Percentiles rank a stretch among this genome's conserved stretches.
Conservation (phyloP, 306 rosid genomes). For the Styphnolobium japonicum region DNA sequence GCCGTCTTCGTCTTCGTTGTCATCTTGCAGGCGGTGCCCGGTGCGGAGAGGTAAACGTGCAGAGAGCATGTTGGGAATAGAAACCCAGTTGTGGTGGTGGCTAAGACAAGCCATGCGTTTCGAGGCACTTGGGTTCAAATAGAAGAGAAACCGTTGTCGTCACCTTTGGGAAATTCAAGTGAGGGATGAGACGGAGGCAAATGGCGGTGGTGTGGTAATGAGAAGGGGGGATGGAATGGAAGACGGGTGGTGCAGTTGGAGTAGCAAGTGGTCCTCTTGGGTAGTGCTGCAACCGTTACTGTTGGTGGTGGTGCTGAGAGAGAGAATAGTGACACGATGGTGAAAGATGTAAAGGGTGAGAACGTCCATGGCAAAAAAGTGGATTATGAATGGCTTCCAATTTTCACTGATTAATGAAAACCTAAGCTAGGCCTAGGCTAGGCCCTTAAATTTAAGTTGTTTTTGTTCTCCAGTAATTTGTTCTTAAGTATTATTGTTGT, state of each 20-base stretch:
- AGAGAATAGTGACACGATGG: neutral
- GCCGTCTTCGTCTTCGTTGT: constrained; percentile 20
- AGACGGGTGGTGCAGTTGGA: neutral
- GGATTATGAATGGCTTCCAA: constrained; percentile 15
- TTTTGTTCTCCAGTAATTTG: no score
- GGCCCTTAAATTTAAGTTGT: neutral
- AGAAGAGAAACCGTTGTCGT: neutral
- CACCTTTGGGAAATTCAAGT: neutral
- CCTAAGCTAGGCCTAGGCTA: neutral
- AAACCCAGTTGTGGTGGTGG: constrained; percentile 39
- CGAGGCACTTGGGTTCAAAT: neutral
- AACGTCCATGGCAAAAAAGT: neutral
- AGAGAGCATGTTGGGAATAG: constrained; percentile 40
- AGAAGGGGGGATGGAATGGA: no score
- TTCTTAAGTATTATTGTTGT: no score
- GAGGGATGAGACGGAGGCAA: neutral
- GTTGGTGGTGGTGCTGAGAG: neutral
- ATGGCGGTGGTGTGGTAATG: constrained; percentile 10
- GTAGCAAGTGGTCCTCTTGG: constrained; percentile 3
- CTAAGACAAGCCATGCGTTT: constrained; percentile 80
- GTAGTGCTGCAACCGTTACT: neutral
- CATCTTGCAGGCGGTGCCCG: constrained; percentile 4
- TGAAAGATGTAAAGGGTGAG: neutral
- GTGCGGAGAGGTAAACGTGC: neutral
- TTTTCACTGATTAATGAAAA: neutral